These are phyloP conservation scores for Hirschioporus abietinus DNA, from an alignment of 768 basidiomycete species.

Conservation along the genomic window DNA sequence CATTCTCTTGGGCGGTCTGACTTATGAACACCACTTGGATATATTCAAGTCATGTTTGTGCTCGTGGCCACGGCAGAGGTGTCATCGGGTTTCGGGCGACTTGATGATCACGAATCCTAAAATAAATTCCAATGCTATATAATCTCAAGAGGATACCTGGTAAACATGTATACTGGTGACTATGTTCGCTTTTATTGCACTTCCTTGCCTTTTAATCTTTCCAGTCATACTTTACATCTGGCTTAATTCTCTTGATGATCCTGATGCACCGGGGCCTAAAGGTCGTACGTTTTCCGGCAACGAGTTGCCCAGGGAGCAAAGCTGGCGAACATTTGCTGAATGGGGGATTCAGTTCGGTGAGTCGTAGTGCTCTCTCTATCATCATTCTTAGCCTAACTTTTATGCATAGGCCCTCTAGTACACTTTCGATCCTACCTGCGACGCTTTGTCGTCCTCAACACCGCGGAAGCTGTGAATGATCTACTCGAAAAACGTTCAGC, in stretches of 20 bases:
- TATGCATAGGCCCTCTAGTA: conserved; percentile 37
- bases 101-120: background rate
- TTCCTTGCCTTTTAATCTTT: background rate
- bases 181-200: background rate
- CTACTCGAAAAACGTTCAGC: conserved; percentile 42
- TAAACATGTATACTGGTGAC: background rate
- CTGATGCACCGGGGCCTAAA: conserved; percentile 13
- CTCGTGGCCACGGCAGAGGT: background rate
- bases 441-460: conserved; percentile 43
- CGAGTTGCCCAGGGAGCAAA: conserved; percentile 13
- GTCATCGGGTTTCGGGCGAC: background rate
- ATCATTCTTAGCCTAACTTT: background rate
- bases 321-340: conserved; percentile 18
- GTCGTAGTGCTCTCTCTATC: background rate
- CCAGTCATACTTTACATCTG: background rate
- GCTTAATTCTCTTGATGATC: conserved; percentile 1
- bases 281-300: conserved; percentile 10
- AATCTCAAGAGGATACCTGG: background rate
- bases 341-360: conserved; percentile 19
- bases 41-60: background rate
- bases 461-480: conserved; percentile 34
- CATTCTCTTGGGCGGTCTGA: background rate
- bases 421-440: conserved; percentile 41
- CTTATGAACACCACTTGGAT: background rate
- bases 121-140: background rate